A percentile compares a stretch with the other conserved stretches of the same genome.
phyloP scores from a whole-genome alignment of 2,329 filamentous ascomycete genomes.

The Xylariaceae sp. region DNA sequence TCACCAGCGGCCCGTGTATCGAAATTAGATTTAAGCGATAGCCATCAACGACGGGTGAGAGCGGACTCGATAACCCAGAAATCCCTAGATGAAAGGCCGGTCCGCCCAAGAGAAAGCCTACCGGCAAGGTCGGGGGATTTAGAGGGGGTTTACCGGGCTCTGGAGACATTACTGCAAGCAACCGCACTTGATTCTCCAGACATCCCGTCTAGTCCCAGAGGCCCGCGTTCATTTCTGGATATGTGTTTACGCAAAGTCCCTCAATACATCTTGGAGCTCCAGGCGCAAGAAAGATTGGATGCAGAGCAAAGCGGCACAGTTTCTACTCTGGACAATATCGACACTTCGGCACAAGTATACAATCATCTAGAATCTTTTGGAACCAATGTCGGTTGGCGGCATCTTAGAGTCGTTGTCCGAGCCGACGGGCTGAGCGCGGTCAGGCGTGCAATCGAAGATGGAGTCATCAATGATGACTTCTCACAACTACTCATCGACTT shows the following conservation, averaged over 20 bases:
- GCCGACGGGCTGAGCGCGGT: conserved; percentile 43
- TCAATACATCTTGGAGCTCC: conserved; percentile 41
- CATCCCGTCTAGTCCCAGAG: too few relatives aligned
- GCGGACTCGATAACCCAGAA: conserved; percentile 11
- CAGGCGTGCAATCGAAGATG: conserved; percentile 36
- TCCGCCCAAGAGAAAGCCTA: conserved; percentile 29
- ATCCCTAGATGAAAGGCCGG: conserved; percentile 32
- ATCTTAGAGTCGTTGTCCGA: conserved; percentile 40
- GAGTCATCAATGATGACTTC: conserved; percentile 38
- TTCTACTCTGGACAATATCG: conserved; percentile 31
- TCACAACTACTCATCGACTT: conserved; percentile 37
- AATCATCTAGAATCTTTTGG: conserved; percentile 43
- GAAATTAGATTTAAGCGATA: conserved; percentile 1
- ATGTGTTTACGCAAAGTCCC: conserved; percentile 47
- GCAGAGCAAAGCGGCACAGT: conserved; percentile 34
- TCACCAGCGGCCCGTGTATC: conserved; percentile 16
- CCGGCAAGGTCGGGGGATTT: conserved; percentile 33
- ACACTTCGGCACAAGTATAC: conserved; percentile 42
- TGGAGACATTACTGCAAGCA: conserved; percentile 40
- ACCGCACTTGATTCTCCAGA: conserved; percentile 26
- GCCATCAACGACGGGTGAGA: conserved; percentile 9
- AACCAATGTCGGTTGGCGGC: conserved; percentile 39
- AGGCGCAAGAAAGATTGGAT: conserved; percentile 36
- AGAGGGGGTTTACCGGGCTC: conserved; percentile 39
- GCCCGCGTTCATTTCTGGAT: conserved; percentile 40